Conservation (phyloP, 495 filamentous ascomycete species). For the Bacidia rubella region DNA sequence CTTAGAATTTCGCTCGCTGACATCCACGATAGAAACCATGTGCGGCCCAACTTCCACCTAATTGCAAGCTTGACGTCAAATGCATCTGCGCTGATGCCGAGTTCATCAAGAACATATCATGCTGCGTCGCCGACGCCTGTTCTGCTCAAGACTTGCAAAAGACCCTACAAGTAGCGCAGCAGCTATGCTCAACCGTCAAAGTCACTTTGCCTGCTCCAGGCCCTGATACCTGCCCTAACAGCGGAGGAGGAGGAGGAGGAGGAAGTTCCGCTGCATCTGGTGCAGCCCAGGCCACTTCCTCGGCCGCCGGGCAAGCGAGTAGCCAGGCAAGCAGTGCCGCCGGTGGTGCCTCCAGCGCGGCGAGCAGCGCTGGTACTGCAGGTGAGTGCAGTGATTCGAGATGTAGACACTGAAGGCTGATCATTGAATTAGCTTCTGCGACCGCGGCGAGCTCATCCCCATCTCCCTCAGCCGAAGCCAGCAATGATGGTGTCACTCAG, state of each 20-base stretch:
- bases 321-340: slow-evolving; percentile 12
- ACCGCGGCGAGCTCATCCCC: neutral
- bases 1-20: neutral
- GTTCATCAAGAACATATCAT: slow-evolving; percentile 49
- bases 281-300: slow-evolving; percentile 13
- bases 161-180: slow-evolving; percentile 35
- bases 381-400: slow-evolving; percentile 1
- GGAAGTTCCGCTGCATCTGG: slow-evolving; percentile 16
- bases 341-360: slow-evolving; percentile 3
- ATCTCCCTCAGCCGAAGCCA: slow-evolving; percentile 6
- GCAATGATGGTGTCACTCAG: slow-evolving; percentile 4
- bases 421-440: neutral
- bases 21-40: slow-evolving; percentile 35
- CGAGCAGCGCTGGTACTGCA: slow-evolving; percentile 10
- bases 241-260: neutral
- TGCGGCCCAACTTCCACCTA: slow-evolving; percentile 32
- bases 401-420: neutral
- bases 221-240: neutral
- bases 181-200: slow-evolving; percentile 29
- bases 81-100: slow-evolving; percentile 54
- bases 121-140: slow-evolving; percentile 52
- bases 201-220: slow-evolving; percentile 19
- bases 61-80: slow-evolving; percentile 40
- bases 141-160: slow-evolving; percentile 36
- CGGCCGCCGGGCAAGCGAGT: slow-evolving; percentile 9